These are phyloP conservation scores for Melanogaster broomeanus DNA, from an alignment of 768 basidiomycete species.

Conservation along the genomic window DNA sequence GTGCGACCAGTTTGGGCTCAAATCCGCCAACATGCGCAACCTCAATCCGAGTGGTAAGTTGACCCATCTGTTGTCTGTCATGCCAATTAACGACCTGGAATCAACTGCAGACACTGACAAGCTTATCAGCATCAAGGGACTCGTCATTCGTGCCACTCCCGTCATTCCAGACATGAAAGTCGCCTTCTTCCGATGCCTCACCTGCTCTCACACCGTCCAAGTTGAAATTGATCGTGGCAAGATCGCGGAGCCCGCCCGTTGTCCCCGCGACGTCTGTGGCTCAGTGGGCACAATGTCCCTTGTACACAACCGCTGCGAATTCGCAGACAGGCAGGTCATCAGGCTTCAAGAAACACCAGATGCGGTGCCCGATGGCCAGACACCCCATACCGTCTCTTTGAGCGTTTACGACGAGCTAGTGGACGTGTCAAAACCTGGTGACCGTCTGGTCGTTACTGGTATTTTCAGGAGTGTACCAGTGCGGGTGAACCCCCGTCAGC, in stretches of 20 bases:
- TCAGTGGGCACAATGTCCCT: constrained; percentile 89
- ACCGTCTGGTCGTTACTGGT: constrained; percentile 86
- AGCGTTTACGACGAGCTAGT: constrained; percentile 99
- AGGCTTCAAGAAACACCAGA: constrained; percentile 97
- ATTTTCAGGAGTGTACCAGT: constrained; percentile 96
- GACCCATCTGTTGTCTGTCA: neutral
- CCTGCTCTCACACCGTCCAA: constrained; percentile 95
- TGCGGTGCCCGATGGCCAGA: constrained; percentile 96
- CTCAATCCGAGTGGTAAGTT: constrained; percentile 86
- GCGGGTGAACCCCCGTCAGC: constrained; percentile 89
- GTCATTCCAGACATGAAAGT: constrained; percentile 99
- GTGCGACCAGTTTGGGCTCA: constrained; percentile 88
- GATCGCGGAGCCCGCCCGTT: constrained; percentile 89
- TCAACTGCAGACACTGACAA: constrained; percentile 87
- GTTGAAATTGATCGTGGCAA: constrained; percentile 98
- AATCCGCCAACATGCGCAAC: constrained; percentile 89
- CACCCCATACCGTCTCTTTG: constrained; percentile 94
- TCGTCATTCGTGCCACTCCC: constrained; percentile 95
- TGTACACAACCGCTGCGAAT: constrained; percentile 96
- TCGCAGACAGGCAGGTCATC: constrained; percentile 94
- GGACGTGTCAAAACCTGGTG: constrained; percentile 95
- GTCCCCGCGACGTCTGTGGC: constrained; percentile 92
- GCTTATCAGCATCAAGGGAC: constrained; percentile 92
- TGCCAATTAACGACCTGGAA: neutral
- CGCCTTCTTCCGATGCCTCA: constrained; percentile 97